phyloP scores from a whole-genome alignment of 1,284 basidiomycete genomes.

The Austroboletus niveus region DNA sequence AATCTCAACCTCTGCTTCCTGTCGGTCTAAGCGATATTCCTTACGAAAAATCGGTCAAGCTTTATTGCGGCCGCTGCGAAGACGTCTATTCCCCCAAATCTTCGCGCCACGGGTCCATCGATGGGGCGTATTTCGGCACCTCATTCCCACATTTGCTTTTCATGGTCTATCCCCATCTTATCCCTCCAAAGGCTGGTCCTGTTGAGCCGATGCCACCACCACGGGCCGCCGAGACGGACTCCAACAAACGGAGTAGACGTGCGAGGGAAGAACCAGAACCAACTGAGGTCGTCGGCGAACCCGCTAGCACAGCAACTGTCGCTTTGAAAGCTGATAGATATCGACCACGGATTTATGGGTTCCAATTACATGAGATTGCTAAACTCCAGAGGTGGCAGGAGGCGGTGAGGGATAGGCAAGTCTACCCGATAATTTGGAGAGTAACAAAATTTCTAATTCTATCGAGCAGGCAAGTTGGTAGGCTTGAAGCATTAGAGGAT shows the following conservation, averaged over 20 bases:
- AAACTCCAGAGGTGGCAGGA: conserved; percentile 92
- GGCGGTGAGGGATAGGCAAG: conserved; percentile 79
- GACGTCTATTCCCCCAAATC: conserved; percentile 96
- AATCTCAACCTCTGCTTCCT: conserved; percentile 89
- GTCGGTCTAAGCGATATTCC: conserved; percentile 92
- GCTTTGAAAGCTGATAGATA: conserved; percentile 88
- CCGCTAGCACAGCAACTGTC: conserved; percentile 70
- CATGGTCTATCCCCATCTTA: conserved; percentile 90
- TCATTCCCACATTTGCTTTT: conserved; percentile 95
- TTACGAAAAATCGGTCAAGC: conserved; percentile 95
- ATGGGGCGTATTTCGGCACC: conserved; percentile 96
- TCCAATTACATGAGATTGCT: conserved; percentile 91
- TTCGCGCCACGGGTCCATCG: conserved; percentile 90
- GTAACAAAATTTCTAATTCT: conserved; percentile 11
- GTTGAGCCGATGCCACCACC: conserved; percentile 42
- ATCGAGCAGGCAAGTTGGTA: conserved; percentile 25
- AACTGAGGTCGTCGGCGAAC: conserved; percentile 58
- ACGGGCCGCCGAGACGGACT: conserved; percentile 33
- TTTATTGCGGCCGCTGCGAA: conserved; percentile 95
- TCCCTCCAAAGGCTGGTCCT: conserved; percentile 78
- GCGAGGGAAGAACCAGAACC: conserved; percentile 50
- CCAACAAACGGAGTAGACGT: conserved; percentile 43
- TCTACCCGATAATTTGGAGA: background rate
- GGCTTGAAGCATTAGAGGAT: conserved; percentile 33
- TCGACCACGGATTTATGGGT: conserved; percentile 90